phyloP scores from a whole-genome alignment of 2,329 filamentous ascomycete genomes.

The Neopestalotiopsis clavispora region DNA sequence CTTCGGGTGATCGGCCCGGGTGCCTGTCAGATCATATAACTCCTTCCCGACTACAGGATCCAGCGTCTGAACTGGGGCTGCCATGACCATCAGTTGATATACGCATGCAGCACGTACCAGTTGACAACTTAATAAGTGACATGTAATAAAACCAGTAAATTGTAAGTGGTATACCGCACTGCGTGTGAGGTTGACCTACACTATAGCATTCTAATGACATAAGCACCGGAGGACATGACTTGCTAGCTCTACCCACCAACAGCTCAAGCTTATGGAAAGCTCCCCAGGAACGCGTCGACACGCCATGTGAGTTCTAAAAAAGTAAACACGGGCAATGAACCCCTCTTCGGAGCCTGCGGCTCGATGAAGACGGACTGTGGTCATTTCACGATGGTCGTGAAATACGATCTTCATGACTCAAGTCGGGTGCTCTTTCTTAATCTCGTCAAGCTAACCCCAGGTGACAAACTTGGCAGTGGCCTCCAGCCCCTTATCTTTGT shows the following conservation, averaged over 20 bases:
- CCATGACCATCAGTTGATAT: too few relatives aligned
- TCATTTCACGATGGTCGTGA: too few relatives aligned
- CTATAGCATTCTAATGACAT: background rate
- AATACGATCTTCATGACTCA: too few relatives aligned
- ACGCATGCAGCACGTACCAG: background rate
- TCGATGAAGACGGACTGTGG: background rate
- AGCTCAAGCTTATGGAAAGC: background rate
- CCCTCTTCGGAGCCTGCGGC: background rate
- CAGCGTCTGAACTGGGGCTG: too few relatives aligned
- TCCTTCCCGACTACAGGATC: background rate
- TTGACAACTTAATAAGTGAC: background rate
- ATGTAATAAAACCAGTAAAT: background rate
- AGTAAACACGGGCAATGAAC: background rate
- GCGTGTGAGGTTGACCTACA: background rate
- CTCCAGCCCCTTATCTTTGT: too few relatives aligned
- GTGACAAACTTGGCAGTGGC: too few relatives aligned
- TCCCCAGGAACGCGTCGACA: background rate
- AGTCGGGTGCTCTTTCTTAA: too few relatives aligned
- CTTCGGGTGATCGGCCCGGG: background rate
- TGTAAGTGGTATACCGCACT: background rate
- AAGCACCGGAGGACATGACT: background rate
- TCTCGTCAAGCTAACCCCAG: too few relatives aligned
- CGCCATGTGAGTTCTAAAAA: background rate
- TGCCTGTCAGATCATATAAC: background rate
- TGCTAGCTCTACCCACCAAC: slow-evolving; percentile 13